Evolutionary conservation across 1,139 yeast genomes (phyloP).

Genomic region (Kurtzmaniella quercitrusa): DNA sequence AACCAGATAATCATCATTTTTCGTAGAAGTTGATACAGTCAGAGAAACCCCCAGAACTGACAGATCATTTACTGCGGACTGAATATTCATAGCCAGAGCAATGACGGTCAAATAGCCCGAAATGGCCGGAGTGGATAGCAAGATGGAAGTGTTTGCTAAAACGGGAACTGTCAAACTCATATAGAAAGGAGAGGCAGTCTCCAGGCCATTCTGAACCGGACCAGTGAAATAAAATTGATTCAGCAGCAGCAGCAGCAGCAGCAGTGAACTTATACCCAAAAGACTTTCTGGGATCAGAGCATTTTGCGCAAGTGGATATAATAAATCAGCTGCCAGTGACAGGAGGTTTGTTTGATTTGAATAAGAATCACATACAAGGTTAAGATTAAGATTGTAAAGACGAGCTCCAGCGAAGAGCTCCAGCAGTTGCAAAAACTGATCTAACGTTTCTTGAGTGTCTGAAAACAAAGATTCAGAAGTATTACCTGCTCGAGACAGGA

Average conservation of each 20-base stretch:
- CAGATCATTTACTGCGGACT: slow-evolving; percentile 43
- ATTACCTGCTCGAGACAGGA: slow-evolving; percentile 71
- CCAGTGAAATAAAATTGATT: slow-evolving; percentile 44
- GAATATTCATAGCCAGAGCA: slow-evolving; percentile 53
- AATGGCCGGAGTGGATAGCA: slow-evolving; percentile 53
- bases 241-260: slow-evolving; percentile 29
- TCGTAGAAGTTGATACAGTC: neutral
- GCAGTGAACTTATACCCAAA: slow-evolving; percentile 17
- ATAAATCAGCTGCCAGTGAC: slow-evolving; percentile 26
- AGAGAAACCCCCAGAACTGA: slow-evolving; percentile 27
- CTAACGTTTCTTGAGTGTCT: slow-evolving; percentile 43
- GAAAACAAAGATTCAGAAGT: slow-evolving; percentile 37
- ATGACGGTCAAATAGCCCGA: slow-evolving; percentile 73
- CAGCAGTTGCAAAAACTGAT: slow-evolving; percentile 61
- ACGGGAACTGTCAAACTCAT: slow-evolving; percentile 68
- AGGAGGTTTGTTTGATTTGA: slow-evolving; percentile 31
- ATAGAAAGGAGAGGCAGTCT: slow-evolving; percentile 32
- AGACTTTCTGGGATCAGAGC: slow-evolving; percentile 38
- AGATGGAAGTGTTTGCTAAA: slow-evolving; percentile 66
- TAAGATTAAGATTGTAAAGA: slow-evolving; percentile 55
- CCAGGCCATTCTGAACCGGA: slow-evolving; percentile 43
- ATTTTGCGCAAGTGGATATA: slow-evolving; percentile 52
- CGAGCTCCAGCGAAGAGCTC: slow-evolving; percentile 63
- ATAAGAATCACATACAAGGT: slow-evolving; percentile 30
- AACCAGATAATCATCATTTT: slow-evolving; percentile 29